Evolutionary conservation across 2,329 filamentous ascomycete genomes (phyloP).

Genomic region (Pseudogymnoascus sp.): DNA sequence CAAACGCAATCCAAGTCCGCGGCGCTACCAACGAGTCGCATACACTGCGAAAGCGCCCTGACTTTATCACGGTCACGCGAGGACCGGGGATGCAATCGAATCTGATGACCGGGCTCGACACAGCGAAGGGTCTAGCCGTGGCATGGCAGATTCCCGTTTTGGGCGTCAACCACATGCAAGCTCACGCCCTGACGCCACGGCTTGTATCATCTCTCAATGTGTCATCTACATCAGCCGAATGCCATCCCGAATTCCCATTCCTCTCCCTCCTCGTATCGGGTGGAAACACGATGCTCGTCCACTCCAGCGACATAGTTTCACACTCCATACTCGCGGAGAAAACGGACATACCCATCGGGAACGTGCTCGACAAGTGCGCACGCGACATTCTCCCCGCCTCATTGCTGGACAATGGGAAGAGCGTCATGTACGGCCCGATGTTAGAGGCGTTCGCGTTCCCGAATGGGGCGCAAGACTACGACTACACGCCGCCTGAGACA

Average conservation of each 20-base stretch:
- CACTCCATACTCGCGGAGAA: constrained; percentile 70
- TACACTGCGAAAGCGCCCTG: constrained; percentile 47
- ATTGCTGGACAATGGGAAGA: constrained; percentile 45
- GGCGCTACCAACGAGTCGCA: constrained; percentile 12
- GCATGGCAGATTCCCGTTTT: constrained; percentile 79
- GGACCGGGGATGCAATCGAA: constrained; percentile 84
- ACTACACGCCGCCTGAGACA: constrained; percentile 44
- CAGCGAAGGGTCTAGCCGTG: constrained; percentile 77
- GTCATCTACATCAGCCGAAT: constrained; percentile 14
- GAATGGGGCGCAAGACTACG: constrained; percentile 30
- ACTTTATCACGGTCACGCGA: constrained; percentile 83
- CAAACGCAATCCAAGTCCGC: constrained; percentile 13
- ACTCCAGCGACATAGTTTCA: constrained; percentile 58
- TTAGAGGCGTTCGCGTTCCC: constrained; percentile 77
- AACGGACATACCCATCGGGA: constrained; percentile 78
- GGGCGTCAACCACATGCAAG: constrained; percentile 95
- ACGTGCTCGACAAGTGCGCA: constrained; percentile 82
- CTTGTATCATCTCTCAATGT: constrained; percentile 56
- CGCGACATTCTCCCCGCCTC: constrained; percentile 63
- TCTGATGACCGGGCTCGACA: constrained; percentile 69
- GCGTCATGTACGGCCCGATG: constrained; percentile 72
- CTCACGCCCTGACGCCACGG: constrained; percentile 82
- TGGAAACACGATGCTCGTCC: constrained; percentile 81
- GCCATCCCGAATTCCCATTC: constrained; percentile 65
- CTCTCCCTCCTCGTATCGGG: constrained; percentile 84